Evolutionary conservation across 2,329 filamentous ascomycete species (phyloP), one percentile per base, ranked within the genome.

Genomic region (Xylariales sp.): DNA sequence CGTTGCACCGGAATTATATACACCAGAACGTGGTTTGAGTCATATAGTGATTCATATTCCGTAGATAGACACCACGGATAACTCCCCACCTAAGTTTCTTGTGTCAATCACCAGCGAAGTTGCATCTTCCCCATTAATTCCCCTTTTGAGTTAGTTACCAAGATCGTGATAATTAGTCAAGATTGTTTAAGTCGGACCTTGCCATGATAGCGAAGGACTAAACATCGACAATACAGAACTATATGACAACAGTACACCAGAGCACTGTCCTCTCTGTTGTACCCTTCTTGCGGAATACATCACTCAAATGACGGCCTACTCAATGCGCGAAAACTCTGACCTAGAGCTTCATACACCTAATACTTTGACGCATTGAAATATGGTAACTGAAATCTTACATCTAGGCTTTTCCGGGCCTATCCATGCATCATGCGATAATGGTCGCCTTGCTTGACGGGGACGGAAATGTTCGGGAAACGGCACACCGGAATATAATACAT

Each of bases 1-100:
- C 8, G 18, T 23, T 6, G 23, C 28, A 41, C 9, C 3, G 23
- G 23, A 32, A 30, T 45, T n/a, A 45, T 56, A 56, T 56, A 32
- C 10, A 10, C 10, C 2, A 14, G 14, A 9, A 32, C 32, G 6
- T 30, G 7, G 39, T 56, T 46, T 54, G 62, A 61, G 55, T 65
- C 62, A 65, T 65, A 7, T 30, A 3, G 43, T 60, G 16, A 55
- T 32, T 39, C 43, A 28, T 41, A 28, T 39, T 41, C 28, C 10
- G 16, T 64, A 32, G 30, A 52, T 43, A 18, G 8, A 57, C 32
- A 54, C 45, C 34, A 60, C 23, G n/a, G 16, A 7, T 61, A 45
- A 18, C 34, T 57, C 54, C 34, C 36, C 53, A 14, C 62, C n/a
- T 39, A 23, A 23, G 23, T 23, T 23, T 23, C 23, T 23, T 23